Base-by-base conservation (phyloP, 768 basidiomycete species). In the Mycena vitilis region DNA sequence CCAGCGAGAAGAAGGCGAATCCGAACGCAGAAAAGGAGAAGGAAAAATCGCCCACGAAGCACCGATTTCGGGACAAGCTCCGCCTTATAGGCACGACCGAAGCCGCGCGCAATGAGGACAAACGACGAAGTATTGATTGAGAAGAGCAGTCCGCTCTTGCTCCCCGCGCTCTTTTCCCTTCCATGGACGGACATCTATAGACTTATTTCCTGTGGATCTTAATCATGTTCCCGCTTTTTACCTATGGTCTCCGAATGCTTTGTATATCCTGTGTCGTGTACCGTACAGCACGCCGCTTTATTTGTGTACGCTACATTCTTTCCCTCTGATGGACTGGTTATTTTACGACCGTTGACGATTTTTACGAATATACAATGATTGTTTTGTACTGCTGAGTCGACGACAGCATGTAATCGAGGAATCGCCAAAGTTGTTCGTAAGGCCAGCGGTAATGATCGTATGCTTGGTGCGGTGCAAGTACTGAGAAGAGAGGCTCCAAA, bases 71-170 rank as follows among this genome's bases (percentile, higher is more conserved):
- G 30, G 77, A 81, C 55, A 76, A 74, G 63, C 68, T 83, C 23
- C 75, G 80, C 53, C 76, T 77, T 4, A 71, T 77, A 11, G 78
- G 82, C 18, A 81, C 80, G 22, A 80, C 82, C 5, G 79, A 84
- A 68, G 80, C 79, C 11, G 72, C 79, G 15, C 75, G 81, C 58
- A 79, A 78, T 58, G 79, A 81, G 36, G 76, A 77, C 66, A 81
- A 79, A 56, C 78, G 80, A 36, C 72, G 79, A 47, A 82, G 79
- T 61, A 65, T 65, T 18, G 20, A 60, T 30, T 60, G 37, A 49
- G 34, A 23, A 25, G 30, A 25, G 30, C 10, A 7, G 48, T 36
- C 34, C 30, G 52, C 30, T 30, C 30, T 30, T 30, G 30, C 30
- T 30, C 18, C 37, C 16, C 20, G 37, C 47, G 30, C 36, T 51